phyloP scores from a whole-genome alignment of 2,329 filamentous ascomycete genomes.

The Colletotrichum incanum region DNA sequence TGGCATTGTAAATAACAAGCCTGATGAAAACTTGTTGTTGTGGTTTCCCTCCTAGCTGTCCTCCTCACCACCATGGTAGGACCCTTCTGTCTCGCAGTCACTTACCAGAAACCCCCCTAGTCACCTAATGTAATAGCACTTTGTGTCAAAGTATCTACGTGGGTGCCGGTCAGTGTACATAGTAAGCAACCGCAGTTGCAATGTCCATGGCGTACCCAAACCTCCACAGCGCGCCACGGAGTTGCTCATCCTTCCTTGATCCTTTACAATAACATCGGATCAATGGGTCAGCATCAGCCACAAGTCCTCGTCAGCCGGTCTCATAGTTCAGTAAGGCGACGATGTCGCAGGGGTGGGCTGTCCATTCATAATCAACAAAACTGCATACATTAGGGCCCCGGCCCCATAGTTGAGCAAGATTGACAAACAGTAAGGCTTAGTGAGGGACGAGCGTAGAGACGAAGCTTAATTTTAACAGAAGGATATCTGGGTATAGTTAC shows the following conservation, averaged over 20 bases:
- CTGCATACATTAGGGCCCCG: background rate
- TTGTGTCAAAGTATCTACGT: background rate
- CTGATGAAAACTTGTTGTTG: background rate
- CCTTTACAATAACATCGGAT: background rate
- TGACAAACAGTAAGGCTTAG: background rate
- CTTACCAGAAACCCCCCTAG: background rate
- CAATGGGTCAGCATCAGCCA: constrained; percentile 5
- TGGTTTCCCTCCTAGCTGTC: background rate
- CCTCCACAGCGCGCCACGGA: background rate
- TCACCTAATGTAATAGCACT: background rate
- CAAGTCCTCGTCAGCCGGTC: background rate
- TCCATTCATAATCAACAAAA: background rate
- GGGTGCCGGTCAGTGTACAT: background rate
- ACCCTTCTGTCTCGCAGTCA: background rate
- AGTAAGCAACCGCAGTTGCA: background rate
- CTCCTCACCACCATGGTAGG: background rate
- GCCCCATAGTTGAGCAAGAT: background rate
- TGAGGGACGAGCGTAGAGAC: constrained; percentile 4
- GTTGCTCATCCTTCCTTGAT: background rate
- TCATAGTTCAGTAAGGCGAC: background rate
- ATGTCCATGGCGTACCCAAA: background rate
- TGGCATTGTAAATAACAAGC: too few relatives aligned
- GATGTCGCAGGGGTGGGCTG: too few relatives aligned
- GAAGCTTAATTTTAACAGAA: background rate
- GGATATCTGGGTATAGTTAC: background rate